Evolutionary conservation across 2,329 filamentous ascomycete species (phyloP).

Genomic region (Didymosphaeria variabile): DNA sequence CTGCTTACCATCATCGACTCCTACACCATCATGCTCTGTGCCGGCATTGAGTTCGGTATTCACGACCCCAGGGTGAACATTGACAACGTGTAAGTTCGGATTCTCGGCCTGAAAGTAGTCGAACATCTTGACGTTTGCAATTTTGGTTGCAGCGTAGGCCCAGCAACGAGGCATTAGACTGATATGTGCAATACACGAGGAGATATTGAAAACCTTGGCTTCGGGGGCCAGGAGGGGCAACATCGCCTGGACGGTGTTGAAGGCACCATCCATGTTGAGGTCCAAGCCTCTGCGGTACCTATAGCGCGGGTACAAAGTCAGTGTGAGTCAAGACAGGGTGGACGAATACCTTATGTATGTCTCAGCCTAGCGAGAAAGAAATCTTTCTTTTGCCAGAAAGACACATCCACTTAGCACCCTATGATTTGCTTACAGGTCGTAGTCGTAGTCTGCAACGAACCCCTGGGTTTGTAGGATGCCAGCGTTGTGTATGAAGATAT

Average conservation of each 20-base stretch:
- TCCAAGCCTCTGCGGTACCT: conserved; percentile 11
- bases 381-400: too few relatives aligned
- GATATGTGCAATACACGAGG: conserved; percentile 19
- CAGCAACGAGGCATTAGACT: conserved; percentile 14
- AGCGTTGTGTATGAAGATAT: conserved; percentile 20
- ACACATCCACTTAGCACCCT: too few relatives aligned
- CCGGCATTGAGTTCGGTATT: conserved; percentile 44
- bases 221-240: conserved; percentile 17
- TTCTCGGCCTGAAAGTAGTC: conserved; percentile 49
- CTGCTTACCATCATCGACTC: conserved; percentile 24
- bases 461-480: conserved; percentile 16
- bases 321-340: too few relatives aligned
- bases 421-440: too few relatives aligned
- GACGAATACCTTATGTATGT: too few relatives aligned
- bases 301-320: too few relatives aligned
- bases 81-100: conserved; percentile 46
- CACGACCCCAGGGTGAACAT: conserved; percentile 52
- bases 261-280: conserved; percentile 25
- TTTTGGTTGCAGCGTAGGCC: conserved; percentile 45
- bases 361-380: too few relatives aligned
- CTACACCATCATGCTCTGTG: conserved; percentile 6
- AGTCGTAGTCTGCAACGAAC: conserved; percentile 14
- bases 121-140: conserved; percentile 44
- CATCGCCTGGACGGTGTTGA: conserved; percentile 23
- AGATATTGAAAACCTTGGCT: conserved; percentile 25